These are phyloP conservation scores for Serendipita indica DNA, from an alignment of 768 basidiomycete species.

Conservation along the genomic window DNA sequence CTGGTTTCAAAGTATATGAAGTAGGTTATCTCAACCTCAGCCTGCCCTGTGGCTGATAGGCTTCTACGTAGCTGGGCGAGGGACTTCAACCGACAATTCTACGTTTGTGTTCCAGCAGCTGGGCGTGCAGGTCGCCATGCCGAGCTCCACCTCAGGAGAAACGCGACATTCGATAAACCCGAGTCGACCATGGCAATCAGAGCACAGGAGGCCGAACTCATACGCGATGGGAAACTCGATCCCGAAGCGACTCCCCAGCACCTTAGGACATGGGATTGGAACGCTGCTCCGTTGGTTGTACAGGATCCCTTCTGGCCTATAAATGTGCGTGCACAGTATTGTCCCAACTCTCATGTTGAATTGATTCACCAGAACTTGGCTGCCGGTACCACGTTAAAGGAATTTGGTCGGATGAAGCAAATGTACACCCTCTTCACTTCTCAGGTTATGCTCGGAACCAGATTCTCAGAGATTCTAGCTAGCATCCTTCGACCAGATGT, in stretches of 20 bases:
- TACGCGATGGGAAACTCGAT: background rate
- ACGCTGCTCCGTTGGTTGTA: background rate
- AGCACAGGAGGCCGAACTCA: background rate
- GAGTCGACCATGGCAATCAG: too few relatives aligned
- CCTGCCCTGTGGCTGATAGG: too few relatives aligned
- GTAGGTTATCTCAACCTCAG: too few relatives aligned
- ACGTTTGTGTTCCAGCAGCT: too few relatives aligned
- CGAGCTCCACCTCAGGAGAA: too few relatives aligned
- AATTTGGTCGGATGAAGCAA: background rate
- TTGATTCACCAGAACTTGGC: background rate
- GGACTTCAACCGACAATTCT: too few relatives aligned
- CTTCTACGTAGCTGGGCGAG: too few relatives aligned
- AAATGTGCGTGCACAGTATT: background rate
- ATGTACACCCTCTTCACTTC: background rate
- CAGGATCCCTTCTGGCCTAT: background rate
- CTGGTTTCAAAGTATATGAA: too few relatives aligned
- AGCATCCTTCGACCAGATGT: too few relatives aligned
- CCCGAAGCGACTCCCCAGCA: background rate
- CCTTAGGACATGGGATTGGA: background rate
- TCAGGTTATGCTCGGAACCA: background rate
- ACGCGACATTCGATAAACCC: too few relatives aligned
- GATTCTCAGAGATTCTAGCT: background rate
- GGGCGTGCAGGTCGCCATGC: too few relatives aligned
- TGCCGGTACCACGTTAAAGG: background rate
- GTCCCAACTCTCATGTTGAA: background rate